Evolutionary conservation across 192 early-diverging fungal species (phyloP).

Genomic region (Umbelopsis sp.): DNA sequence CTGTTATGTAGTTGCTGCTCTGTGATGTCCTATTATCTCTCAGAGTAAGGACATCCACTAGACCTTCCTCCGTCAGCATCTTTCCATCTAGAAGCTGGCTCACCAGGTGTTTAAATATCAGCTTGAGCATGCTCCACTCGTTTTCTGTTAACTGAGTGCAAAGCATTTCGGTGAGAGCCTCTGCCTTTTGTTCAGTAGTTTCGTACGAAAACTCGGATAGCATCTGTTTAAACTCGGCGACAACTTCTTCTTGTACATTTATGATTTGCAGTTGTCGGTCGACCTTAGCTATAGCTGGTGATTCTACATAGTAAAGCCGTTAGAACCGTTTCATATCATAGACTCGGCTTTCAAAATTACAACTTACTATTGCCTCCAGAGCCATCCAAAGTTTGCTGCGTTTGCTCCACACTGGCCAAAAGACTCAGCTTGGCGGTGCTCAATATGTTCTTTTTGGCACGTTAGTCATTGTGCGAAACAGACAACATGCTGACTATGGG

Average conservation of each 20-base stretch:
- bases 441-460: neutral
- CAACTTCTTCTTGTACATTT: neutral
- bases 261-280: slow-evolving; percentile 1
- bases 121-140: neutral
- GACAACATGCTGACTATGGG: neutral
- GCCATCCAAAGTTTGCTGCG: neutral
- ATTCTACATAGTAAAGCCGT: neutral
- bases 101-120: slow-evolving; percentile 3
- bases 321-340: too few relatives aligned
- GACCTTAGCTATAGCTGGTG: neutral
- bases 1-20: slow-evolving; percentile 11
- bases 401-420: neutral
- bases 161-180: neutral
- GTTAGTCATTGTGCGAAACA: neutral
- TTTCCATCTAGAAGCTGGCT: neutral
- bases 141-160: slow-evolving; percentile 9
- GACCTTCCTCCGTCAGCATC: slow-evolving; percentile 8
- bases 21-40: slow-evolving; percentile 10
- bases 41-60: slow-evolving; percentile 13
- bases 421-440: slow-evolving; percentile 5
- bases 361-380: neutral
- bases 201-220: neutral
- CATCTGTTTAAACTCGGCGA: neutral
- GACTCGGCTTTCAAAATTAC: too few relatives aligned
- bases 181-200: neutral